Evolutionary conservation across 2,329 filamentous ascomycete genomes (phyloP), one percentile per base, ranked within the genome.

Genomic region (Plectosphaerella cucumerina): DNA sequence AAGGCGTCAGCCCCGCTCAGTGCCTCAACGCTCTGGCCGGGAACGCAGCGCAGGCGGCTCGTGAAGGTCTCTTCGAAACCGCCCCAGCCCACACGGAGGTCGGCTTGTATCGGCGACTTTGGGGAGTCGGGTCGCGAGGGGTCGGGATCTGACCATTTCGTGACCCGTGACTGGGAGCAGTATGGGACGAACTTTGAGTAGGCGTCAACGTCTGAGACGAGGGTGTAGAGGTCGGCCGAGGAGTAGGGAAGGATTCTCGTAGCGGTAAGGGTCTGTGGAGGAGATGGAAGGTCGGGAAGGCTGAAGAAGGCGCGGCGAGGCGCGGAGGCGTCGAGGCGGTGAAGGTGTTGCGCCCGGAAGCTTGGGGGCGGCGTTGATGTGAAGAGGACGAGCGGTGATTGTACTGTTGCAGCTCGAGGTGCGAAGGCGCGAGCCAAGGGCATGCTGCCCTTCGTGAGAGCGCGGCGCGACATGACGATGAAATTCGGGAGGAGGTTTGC

Each of bases 101-200:
- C 85, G 14, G 90, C 94, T 56, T 86, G 80, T 23, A 84, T 79
- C 0, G 94, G 94, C 76, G 82, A 89, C 42, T 69, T 71, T 41
- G 74, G 76, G 23, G 71, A 70, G 2, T 70, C 63, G 22, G 70
- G 54, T 62, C 81, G 75, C 11, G 22, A 17, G 22, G 47, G 47
- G 6, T 14, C 14, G 9, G 81, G 74, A 12, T 65, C 49, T 6
- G 89, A 86, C 80, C 87, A 90, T 52, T 78, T 76, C 2, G 90
- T 96, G 39, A 97, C 90, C 54, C 77, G 80, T 35, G 89, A 92
- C 44, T 76, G 76, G 42, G 82, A 80, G 72, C 93, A 96, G 79
- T 95, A 97, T 11, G 94, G 94, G n/a, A 99, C 82, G 76, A 97
- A 99, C 58, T 76, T 68, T 35, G 80, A 75, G 80, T 99, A 99